These are phyloP conservation scores for Naganishia randhawae DNA, from an alignment of 768 basidiomycete genomes.

Conservation along the genomic window DNA sequence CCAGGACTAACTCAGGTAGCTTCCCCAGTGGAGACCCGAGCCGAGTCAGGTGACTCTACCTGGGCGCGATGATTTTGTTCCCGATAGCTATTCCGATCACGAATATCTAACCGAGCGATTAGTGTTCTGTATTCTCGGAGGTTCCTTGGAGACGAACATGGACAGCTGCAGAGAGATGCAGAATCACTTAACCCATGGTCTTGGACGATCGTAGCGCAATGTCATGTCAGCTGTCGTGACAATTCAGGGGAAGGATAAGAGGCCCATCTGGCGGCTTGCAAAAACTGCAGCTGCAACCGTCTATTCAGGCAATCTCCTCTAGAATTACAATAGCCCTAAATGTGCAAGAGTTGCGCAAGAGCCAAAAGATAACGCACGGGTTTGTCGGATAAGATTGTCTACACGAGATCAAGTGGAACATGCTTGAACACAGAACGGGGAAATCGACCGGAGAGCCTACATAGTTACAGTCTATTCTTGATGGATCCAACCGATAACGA, in stretches of 20 bases:
- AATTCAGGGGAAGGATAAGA: too few relatives aligned
- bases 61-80: too few relatives aligned
- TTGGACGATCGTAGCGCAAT: too few relatives aligned
- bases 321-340: background rate
- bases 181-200: too few relatives aligned
- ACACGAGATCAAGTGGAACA: background rate
- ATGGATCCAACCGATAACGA: constrained; percentile 1
- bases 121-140: too few relatives aligned
- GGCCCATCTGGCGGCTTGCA: too few relatives aligned
- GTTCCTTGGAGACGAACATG: too few relatives aligned
- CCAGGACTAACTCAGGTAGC: too few relatives aligned
- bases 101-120: constrained; percentile 15
- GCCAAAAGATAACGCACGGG: constrained; percentile 22
- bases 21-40: too few relatives aligned
- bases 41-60: constrained; percentile 6
- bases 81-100: constrained; percentile 6
- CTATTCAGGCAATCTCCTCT: background rate
- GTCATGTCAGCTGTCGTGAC: too few relatives aligned
- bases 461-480: background rate
- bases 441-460: constrained; percentile 15
- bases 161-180: too few relatives aligned
- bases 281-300: background rate
- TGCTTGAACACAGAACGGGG: background rate
- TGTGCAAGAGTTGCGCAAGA: constrained; percentile 6
- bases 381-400: constrained; percentile 20